These are phyloP conservation scores for Starmerella sirachaensis DNA, from an alignment of 805 yeast genomes.

Conservation along the genomic window DNA sequence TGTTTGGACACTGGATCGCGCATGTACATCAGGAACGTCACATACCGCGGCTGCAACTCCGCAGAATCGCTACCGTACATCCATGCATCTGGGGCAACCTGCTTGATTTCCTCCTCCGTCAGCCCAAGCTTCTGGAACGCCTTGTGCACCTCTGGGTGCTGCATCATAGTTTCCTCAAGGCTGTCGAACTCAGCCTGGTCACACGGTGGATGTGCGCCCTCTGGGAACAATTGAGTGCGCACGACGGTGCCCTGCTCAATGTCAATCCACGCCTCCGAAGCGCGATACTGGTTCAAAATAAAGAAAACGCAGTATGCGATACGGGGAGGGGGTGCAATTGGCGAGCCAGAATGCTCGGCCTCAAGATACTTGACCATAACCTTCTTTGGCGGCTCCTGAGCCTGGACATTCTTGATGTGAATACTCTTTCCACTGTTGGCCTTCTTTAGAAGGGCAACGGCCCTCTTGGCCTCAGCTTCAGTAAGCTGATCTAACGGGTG, in stretches of 20 bases:
- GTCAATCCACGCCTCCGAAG: slow-evolving; percentile 64
- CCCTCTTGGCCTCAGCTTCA: slow-evolving; percentile 24
- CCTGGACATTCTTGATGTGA: slow-evolving; percentile 27
- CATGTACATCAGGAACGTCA: slow-evolving; percentile 66
- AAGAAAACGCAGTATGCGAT: slow-evolving; percentile 58
- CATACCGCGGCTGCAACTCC: slow-evolving; percentile 27
- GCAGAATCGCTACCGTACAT: slow-evolving; percentile 63
- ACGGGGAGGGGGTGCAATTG: slow-evolving; percentile 49
- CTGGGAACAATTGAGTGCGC: slow-evolving; percentile 43
- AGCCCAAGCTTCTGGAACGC: slow-evolving; percentile 75
- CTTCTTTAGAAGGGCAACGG: slow-evolving; percentile 22
- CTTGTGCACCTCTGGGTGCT: slow-evolving; percentile 87
- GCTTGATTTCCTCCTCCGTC: slow-evolving; percentile 16
- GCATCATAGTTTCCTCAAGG: slow-evolving; percentile 23
- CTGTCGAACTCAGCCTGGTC: slow-evolving; percentile 38
- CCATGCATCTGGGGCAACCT: slow-evolving; percentile 36
- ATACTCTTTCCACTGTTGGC: slow-evolving; percentile 25
- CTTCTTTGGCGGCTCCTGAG: slow-evolving; percentile 62
- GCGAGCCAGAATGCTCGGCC: slow-evolving; percentile 44
- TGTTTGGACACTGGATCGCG: slow-evolving; percentile 45
- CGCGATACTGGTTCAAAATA: slow-evolving; percentile 35
- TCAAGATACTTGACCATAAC: slow-evolving; percentile 55
- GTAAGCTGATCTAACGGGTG: slow-evolving; percentile 30
- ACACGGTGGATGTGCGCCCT: slow-evolving; percentile 59
- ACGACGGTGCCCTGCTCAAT: slow-evolving; percentile 50